Conservation (phyloP, 345 rosid species). For the Eucalyptus brandiana region DNA sequence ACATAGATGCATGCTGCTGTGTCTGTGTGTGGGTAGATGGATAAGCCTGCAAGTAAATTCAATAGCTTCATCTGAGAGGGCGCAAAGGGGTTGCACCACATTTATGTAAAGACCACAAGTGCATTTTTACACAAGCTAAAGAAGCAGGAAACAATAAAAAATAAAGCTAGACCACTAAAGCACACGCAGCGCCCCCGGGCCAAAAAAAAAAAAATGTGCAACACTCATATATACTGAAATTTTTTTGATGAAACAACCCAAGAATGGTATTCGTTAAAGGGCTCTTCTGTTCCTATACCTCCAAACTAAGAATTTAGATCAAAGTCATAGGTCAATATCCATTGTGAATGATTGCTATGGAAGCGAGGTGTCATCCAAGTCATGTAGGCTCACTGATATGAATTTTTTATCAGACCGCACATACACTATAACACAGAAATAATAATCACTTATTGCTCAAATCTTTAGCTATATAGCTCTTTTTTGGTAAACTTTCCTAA, state of each 20-base stretch:
- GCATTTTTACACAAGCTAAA: neutral
- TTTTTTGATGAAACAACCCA: neutral
- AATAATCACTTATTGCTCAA: neutral
- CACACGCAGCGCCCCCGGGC: neutral
- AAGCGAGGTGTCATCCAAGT: neutral
- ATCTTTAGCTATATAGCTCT: neutral
- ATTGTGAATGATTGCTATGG: neutral
- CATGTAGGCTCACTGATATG: neutral
- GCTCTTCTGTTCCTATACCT: neutral
- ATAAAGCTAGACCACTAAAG: neutral
- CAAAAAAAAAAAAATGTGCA: neutral
- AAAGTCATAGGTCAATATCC: neutral
- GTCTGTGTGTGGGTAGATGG: neutral
- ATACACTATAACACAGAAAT: neutral
- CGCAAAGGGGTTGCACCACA: neutral
- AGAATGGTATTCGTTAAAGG: neutral
- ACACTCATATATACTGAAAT: neutral
- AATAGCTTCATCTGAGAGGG: neutral
- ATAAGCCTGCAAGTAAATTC: neutral
- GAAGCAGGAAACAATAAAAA: neutral
- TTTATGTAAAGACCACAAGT: neutral
- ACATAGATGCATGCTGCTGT: neutral
- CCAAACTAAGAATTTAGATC: neutral
- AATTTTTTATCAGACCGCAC: neutral
- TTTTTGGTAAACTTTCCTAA: neutral